Percentiles rank a stretch among this genome's conserved stretches.
These are phyloP conservation scores for Fusarium domesticum DNA, from an alignment of 2,329 filamentous ascomycete species.

Conservation along the genomic window DNA sequence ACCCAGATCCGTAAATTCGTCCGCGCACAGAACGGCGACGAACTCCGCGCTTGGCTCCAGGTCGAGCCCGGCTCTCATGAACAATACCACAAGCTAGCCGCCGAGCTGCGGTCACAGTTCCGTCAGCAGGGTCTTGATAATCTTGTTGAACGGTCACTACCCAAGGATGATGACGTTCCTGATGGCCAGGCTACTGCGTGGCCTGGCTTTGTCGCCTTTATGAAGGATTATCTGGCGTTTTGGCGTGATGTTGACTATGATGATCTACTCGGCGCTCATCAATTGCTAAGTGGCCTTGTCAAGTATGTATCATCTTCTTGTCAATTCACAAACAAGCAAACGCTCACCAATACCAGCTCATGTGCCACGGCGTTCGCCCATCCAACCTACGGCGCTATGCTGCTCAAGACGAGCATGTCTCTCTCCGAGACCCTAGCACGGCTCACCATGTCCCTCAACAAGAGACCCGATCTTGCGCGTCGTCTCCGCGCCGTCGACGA, in stretches of 20 bases:
- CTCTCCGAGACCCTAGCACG: slow-evolving; percentile 77
- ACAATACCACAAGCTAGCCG: slow-evolving; percentile 65
- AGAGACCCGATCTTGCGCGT: slow-evolving; percentile 71
- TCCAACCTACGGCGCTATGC: slow-evolving; percentile 72
- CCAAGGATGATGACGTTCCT: slow-evolving; percentile 60
- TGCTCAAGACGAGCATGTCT: slow-evolving; percentile 80
- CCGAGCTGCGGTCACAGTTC: slow-evolving; percentile 63
- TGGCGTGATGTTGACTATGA: slow-evolving; percentile 76
- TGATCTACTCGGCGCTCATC: slow-evolving; percentile 72
- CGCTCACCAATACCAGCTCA: slow-evolving; percentile 51
- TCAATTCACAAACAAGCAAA: neutral
- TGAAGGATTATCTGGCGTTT: slow-evolving; percentile 77
- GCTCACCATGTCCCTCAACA: slow-evolving; percentile 80
- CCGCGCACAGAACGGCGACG: slow-evolving; percentile 58
- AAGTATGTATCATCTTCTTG: slow-evolving; percentile 56
- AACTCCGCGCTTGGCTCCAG: slow-evolving; percentile 67
- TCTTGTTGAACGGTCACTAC: slow-evolving; percentile 62
- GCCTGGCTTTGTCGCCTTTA: slow-evolving; percentile 74
- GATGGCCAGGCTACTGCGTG: slow-evolving; percentile 66
- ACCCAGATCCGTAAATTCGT: slow-evolving; percentile 56
- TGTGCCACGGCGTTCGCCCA: slow-evolving; percentile 81
- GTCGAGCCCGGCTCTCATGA: slow-evolving; percentile 69
- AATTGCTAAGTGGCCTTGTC: slow-evolving; percentile 68
- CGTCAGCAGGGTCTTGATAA: slow-evolving; percentile 53
- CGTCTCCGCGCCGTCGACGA: slow-evolving; percentile 62